These are phyloP conservation scores for Fusarium domesticum DNA, from an alignment of 2,329 filamentous ascomycete genomes.

Conservation along the genomic window DNA sequence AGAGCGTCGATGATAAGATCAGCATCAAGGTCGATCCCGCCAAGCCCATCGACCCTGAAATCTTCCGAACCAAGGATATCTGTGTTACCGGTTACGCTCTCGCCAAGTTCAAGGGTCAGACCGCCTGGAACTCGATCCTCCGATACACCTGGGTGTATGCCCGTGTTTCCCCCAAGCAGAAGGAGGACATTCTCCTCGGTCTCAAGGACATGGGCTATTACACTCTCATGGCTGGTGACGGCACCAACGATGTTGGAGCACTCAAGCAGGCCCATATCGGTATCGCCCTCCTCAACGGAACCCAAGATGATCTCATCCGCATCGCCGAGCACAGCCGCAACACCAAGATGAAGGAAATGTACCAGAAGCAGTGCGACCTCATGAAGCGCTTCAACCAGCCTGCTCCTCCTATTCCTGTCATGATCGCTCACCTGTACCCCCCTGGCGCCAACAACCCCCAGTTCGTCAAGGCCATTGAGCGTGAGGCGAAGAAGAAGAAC, in stretches of 20 bases:
- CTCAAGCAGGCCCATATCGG: conserved; percentile 98
- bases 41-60: conserved; percentile 74
- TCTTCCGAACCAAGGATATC: conserved; percentile 82
- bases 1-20: conserved; percentile 86
- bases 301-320: conserved; percentile 81
- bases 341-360: conserved; percentile 97
- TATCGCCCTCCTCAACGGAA: conserved; percentile 92
- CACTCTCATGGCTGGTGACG: conserved; percentile 97
- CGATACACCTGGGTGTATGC: conserved; percentile 97
- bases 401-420: conserved; percentile 80
- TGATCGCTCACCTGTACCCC: conserved; percentile 93
- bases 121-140: conserved; percentile 72
- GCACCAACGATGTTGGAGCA: conserved; percentile 96
- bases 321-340: conserved; percentile 93
- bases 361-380: conserved; percentile 89
- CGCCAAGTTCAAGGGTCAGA: conserved; percentile 78
- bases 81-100: conserved; percentile 95
- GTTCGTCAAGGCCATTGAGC: conserved; percentile 85
- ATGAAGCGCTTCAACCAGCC: conserved; percentile 97
- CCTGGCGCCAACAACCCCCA: conserved; percentile 90
- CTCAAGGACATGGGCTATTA: conserved; percentile 97
- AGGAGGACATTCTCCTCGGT: conserved; percentile 96
- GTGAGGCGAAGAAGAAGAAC: conserved; percentile 78
- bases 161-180: conserved; percentile 96
- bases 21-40: conserved; percentile 82